phyloP scores from a whole-genome alignment of 1,284 basidiomycete genomes.

The Boletus subluridellus region DNA sequence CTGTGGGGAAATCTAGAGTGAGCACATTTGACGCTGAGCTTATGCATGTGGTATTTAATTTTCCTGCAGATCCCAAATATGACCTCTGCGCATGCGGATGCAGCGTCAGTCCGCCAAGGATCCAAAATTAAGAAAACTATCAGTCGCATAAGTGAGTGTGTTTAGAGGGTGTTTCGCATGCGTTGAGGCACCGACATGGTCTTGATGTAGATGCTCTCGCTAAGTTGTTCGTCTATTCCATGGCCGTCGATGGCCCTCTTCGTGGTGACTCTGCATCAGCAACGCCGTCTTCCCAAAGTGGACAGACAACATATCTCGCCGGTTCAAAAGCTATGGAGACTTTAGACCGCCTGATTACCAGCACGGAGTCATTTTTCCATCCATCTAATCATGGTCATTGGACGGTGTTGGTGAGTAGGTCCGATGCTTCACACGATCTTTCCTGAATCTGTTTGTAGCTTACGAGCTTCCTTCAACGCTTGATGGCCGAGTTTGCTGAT shows the following conservation, averaged over 20 bases:
- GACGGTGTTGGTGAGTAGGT: constrained; percentile 57
- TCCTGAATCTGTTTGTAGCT: constrained; percentile 24
- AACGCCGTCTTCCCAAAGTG: constrained; percentile 61
- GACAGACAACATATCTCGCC: constrained; percentile 61
- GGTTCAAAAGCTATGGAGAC: constrained; percentile 91
- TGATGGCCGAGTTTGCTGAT: constrained; percentile 79
- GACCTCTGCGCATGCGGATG: constrained; percentile 68
- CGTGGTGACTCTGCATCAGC: constrained; percentile 41
- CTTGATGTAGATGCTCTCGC: constrained; percentile 69
- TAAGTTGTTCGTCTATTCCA: constrained; percentile 87
- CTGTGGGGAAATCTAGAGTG: constrained; percentile 66
- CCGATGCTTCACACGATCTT: neutral
- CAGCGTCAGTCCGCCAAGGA: constrained; percentile 58
- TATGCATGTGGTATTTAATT: constrained; percentile 1
- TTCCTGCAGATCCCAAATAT: constrained; percentile 53
- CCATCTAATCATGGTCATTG: constrained; percentile 77
- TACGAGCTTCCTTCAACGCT: constrained; percentile 43
- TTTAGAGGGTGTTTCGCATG: neutral
- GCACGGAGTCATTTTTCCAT: constrained; percentile 92
- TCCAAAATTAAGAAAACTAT: constrained; percentile 76
- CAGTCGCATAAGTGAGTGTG: constrained; percentile 60
- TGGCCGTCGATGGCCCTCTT: constrained; percentile 76
- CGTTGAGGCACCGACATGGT: neutral
- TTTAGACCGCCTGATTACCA: constrained; percentile 85
- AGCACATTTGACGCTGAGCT: constrained; percentile 10